A percentile compares a stretch with the other conserved stretches of the same genome.
These are phyloP conservation scores for Neurospora africana DNA, from an alignment of 495 filamentous ascomycete species.

Conservation along the genomic window DNA sequence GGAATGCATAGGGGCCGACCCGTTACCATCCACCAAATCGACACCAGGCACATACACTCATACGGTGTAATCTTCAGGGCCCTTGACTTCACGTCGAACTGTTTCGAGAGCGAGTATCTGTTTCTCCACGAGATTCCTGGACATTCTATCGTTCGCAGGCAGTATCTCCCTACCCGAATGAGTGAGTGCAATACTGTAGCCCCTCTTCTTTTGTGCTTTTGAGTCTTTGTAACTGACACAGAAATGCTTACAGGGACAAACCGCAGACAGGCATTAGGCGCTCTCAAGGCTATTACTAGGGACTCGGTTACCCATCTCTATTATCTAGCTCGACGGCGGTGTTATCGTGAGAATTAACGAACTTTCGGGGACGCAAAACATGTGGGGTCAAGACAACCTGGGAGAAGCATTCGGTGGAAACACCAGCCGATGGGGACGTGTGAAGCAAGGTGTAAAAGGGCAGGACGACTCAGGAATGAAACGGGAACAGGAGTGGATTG, in stretches of 20 bases:
- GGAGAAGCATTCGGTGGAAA: too few species aligned
- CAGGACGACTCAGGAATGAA: not conserved
- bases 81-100: not conserved
- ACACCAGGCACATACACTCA: not conserved
- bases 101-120: not conserved
- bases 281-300: not conserved
- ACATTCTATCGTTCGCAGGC: not conserved
- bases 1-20: not conserved
- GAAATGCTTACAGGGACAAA: not conserved
- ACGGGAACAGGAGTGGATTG: not conserved
- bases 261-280: not conserved
- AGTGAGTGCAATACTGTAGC: not conserved
- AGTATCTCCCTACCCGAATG: not conserved
- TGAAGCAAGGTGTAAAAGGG: not conserved
- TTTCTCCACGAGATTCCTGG: not conserved
- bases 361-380: not conserved
- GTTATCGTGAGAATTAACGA: not conserved
- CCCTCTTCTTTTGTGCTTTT: not conserved
- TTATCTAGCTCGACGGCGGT: not conserved
- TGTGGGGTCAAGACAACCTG: too few species aligned
- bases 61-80: not conserved
- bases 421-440: too few species aligned
- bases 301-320: not conserved
- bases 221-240: not conserved
- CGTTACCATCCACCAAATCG: not conserved